phyloP scores from a whole-genome alignment of 2,329 filamentous ascomycete genomes.

The Claviceps sp. region DNA sequence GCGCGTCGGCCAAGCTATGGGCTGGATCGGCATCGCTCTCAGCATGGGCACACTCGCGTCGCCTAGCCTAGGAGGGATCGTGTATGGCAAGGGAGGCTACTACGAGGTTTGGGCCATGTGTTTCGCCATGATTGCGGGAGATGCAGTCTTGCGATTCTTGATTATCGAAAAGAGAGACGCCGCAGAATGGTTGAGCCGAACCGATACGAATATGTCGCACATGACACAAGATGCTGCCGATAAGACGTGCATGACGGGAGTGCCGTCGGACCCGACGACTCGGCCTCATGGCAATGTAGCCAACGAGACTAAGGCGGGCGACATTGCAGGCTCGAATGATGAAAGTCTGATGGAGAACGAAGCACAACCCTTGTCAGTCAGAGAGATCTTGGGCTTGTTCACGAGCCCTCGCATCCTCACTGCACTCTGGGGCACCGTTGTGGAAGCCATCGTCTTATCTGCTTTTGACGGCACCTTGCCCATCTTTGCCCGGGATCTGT shows the following conservation, averaged over 20 bases:
- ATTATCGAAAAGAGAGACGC: slow-evolving; percentile 21
- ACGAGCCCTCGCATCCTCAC: slow-evolving; percentile 19
- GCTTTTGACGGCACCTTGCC: slow-evolving; percentile 22
- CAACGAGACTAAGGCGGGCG: too few species aligned
- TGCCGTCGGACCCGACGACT: background rate
- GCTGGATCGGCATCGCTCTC: slow-evolving; percentile 20
- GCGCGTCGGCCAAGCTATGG: slow-evolving; percentile 19
- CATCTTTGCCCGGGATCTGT: slow-evolving; percentile 15
- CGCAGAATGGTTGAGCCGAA: slow-evolving; percentile 12
- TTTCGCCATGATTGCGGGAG: slow-evolving; percentile 20
- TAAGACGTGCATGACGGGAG: background rate
- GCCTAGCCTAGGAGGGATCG: slow-evolving; percentile 20
- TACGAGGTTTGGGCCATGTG: slow-evolving; percentile 23
- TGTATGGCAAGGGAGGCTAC: slow-evolving; percentile 20
- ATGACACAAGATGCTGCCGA: background rate
- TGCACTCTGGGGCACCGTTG: slow-evolving; percentile 21
- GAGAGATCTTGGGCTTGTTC: slow-evolving; percentile 15
- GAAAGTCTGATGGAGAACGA: background rate
- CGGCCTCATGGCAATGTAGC: too few species aligned
- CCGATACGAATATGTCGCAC: background rate
- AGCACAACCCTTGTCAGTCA: background rate
- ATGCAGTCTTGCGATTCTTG: slow-evolving; percentile 18
- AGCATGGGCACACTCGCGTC: slow-evolving; percentile 19
- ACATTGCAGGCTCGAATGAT: background rate
- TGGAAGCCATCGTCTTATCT: slow-evolving; percentile 19